Percentiles rank a stretch among this genome's conserved stretches.
These are phyloP conservation scores for Spinellus fusiger DNA, from an alignment of 192 early-diverging fungal species.

Conservation along the genomic window DNA sequence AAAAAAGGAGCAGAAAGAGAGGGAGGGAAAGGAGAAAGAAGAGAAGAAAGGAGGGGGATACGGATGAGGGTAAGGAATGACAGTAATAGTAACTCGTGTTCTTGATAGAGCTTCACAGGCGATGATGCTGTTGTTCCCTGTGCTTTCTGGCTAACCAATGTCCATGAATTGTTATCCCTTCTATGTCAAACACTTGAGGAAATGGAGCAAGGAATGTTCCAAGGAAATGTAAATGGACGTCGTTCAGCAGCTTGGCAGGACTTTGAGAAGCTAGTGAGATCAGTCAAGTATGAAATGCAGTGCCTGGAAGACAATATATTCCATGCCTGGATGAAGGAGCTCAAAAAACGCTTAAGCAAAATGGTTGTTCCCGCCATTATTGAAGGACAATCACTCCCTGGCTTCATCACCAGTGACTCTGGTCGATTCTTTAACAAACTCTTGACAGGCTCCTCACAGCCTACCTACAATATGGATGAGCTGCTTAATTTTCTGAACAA, in stretches of 20 bases:
- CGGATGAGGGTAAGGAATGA: neutral
- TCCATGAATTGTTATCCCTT: conserved; percentile 90
- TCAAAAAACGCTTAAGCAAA: conserved; percentile 91
- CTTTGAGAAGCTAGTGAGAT: conserved; percentile 76
- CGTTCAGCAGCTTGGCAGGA: conserved; percentile 55
- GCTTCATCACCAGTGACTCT: conserved; percentile 88
- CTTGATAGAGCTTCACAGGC: conserved; percentile 50
- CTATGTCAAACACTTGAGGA: conserved; percentile 70
- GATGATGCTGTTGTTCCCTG: conserved; percentile 75
- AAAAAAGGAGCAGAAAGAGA: too few relatives aligned
- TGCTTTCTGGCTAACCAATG: conserved; percentile 96
- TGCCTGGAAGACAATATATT: conserved; percentile 90
- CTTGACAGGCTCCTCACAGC: conserved; percentile 66
- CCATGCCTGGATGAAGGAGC: conserved; percentile 95
- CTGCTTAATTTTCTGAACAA: conserved; percentile 91
- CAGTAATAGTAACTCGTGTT: neutral
- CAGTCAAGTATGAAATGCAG: conserved; percentile 88
- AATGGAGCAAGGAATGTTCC: conserved; percentile 56
- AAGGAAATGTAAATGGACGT: conserved; percentile 51
- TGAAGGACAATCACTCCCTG: conserved; percentile 93
- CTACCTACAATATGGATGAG: conserved; percentile 90
- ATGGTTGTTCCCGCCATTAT: conserved; percentile 96
- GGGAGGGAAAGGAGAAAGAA: neutral
- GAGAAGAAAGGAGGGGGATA: too few relatives aligned
- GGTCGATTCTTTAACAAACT: conserved; percentile 86